Conservation (phyloP, 768 basidiomycete species). For the Daedalea quercina region DNA sequence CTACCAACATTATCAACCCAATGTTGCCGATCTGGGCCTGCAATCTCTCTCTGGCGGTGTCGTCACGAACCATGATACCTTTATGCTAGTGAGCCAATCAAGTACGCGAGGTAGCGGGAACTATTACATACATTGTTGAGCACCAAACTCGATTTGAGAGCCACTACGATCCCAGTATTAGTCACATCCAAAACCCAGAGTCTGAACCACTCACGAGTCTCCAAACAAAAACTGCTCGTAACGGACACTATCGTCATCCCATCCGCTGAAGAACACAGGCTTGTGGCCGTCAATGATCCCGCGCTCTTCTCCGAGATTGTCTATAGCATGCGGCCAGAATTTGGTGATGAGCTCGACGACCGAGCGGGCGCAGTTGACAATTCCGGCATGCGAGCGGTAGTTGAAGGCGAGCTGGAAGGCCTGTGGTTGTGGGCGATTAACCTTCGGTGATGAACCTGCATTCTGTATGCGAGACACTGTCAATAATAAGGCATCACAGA, state of each 20-base stretch:
- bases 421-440: conserved; percentile 15
- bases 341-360: conserved; percentile 53
- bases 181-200: not conserved
- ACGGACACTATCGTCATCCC: conserved; percentile 32
- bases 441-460: not conserved
- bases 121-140: conserved; percentile 48
- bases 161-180: conserved; percentile 25
- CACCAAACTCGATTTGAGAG: conserved; percentile 50
- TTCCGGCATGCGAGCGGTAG: conserved; percentile 68
- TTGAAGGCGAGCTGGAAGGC: conserved; percentile 58
- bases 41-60: conserved; percentile 41
- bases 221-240: conserved; percentile 56
- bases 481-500: not conserved
- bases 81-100: not conserved
- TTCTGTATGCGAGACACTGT: not conserved
- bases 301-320: conserved; percentile 46
- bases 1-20: conserved; percentile 53
- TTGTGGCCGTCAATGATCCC: conserved; percentile 47
- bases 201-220: conserved; percentile 30
- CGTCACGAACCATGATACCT: conserved; percentile 70
- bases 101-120: not conserved
- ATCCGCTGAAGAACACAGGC: conserved; percentile 51
- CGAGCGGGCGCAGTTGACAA: conserved; percentile 64
- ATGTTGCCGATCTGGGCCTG: conserved; percentile 45
- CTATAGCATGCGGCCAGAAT: conserved; percentile 64